Percentiles rank a stretch among this genome's conserved stretches.
These are phyloP conservation scores for Streptanthus diversifolius DNA, from an alignment of 345 rosid species.

Conservation along the genomic window DNA sequence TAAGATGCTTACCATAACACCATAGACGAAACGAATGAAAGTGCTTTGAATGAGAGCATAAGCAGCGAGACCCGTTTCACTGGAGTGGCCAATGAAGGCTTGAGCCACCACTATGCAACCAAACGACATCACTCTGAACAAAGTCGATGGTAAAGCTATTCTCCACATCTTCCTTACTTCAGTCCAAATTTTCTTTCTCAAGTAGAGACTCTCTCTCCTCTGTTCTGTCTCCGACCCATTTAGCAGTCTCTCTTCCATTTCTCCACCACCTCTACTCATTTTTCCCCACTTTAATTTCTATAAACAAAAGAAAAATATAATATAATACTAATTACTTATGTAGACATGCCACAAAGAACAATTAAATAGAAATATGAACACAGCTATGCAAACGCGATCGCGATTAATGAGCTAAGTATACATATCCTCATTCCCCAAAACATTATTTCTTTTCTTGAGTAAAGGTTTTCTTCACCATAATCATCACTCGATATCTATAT, in stretches of 20 bases:
- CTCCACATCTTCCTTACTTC: conserved; percentile 43
- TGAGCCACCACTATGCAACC: conserved; percentile 55
- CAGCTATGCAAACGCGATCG: neutral
- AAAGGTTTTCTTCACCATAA: neutral
- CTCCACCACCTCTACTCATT: conserved; percentile 25
- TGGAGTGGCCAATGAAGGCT: conserved; percentile 47
- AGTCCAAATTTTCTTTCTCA: conserved; percentile 32
- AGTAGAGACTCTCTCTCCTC: conserved; percentile 13
- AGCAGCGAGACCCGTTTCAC: conserved; percentile 42
- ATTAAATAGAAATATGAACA: neutral
- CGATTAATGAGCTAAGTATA: neutral
- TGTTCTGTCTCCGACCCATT: conserved; percentile 24
- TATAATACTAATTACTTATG: neutral
- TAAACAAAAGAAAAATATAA: neutral
- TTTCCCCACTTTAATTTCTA: neutral
- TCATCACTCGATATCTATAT: neutral
- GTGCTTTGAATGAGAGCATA: conserved; percentile 49
- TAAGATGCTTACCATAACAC: conserved; percentile 38
- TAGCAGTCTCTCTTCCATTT: conserved; percentile 32
- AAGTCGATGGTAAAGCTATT: conserved; percentile 49
- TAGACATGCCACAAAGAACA: neutral
- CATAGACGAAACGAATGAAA: conserved; percentile 39
- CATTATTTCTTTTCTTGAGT: neutral
- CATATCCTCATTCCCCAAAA: neutral
- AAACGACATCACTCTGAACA: conserved; percentile 44